Evolutionary conservation across 164 flowering plant species (phyloP), one percentile per base, ranked within the genome.

Genomic region (Litsea cubeba): DNA sequence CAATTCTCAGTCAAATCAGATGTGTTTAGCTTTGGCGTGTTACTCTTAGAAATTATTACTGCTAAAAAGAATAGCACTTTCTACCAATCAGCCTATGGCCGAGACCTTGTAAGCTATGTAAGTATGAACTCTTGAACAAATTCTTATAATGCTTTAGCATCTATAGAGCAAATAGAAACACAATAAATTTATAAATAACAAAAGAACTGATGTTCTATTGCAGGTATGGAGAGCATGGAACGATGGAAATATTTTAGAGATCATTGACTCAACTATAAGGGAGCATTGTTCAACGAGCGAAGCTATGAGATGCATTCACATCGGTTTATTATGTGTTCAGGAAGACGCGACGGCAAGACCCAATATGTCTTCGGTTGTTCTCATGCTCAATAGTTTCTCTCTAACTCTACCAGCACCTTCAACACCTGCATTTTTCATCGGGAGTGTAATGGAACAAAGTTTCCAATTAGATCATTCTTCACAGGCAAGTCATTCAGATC

Each of bases 1-100:
- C 72, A 30, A 15, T 70, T 70, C 62, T 70, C 62, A 0, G 72
- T 70, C 3, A 70, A 70, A 26, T 70, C 63, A 15, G 72, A 51
- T 70, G 72, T 70, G 4, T 70, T 70, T 62, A 70, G 63, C 62
- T 70, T 70, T 17, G 72, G 63, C 2, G 40, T 70, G 7, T 54
- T 51, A 26, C 30, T 70, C 22, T 26, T 70, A 26, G 62, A 70
- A 32, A 70, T 70, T 24, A 22, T 70, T 11, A 24, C 20, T 50
- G 72, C 63, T 5, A n/a, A 24, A 14, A 70, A 46, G 46, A 70
- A 51, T 8, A 51, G 14, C 26, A 23, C 15, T 25, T 64, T 64
- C 67, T 64, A 23, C 3, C 17, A 23, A 28, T 64, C 67, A 11
- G 32, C 24, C 0, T 3, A 23, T 23, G 67, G 25, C 5, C 28